phyloP scores from a whole-genome alignment of 2,329 filamentous ascomycete genomes.

The Emergomyces pasteurianus region DNA sequence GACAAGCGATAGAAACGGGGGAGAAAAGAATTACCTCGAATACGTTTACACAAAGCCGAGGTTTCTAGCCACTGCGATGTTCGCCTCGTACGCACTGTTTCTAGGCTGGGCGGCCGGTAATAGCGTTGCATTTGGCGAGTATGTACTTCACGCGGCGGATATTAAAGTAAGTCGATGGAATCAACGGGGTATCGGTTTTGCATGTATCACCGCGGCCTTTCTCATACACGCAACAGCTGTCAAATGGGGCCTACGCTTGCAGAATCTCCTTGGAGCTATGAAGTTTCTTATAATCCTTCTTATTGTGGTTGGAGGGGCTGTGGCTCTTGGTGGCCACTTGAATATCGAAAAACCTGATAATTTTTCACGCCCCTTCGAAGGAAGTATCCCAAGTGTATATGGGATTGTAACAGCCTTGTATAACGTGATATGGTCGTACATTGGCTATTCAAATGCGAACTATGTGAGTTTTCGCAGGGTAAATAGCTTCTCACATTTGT shows the following conservation, averaged over 20 bases:
- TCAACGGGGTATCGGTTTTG: slow-evolving; percentile 37
- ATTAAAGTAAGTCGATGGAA: slow-evolving; percentile 36
- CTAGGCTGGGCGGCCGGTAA: slow-evolving; percentile 43
- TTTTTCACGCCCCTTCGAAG: slow-evolving; percentile 28
- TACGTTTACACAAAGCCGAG: slow-evolving; percentile 40
- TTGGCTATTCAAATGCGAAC: slow-evolving; percentile 51
- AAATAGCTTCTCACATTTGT: not conserved
- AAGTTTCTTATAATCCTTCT: slow-evolving; percentile 41
- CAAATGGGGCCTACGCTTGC: slow-evolving; percentile 36
- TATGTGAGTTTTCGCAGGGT: slow-evolving; percentile 33
- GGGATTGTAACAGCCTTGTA: slow-evolving; percentile 49
- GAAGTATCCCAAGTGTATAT: slow-evolving; percentile 25
- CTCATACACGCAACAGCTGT: slow-evolving; percentile 37
- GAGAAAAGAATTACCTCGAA: slow-evolving; percentile 45
- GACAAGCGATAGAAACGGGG: slow-evolving; percentile 30
- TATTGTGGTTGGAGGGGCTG: slow-evolving; percentile 33
- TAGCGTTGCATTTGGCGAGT: slow-evolving; percentile 41
- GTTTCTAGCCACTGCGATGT: slow-evolving; percentile 43
- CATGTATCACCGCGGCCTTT: slow-evolving; percentile 37
- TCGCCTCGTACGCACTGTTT: slow-evolving; percentile 40
- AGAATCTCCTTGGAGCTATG: slow-evolving; percentile 38
- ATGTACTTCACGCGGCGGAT: slow-evolving; percentile 38
- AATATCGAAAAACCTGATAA: slow-evolving; percentile 27
- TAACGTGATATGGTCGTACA: slow-evolving; percentile 50
- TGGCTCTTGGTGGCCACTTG: slow-evolving; percentile 28